These are phyloP conservation scores for Psophocarpus tetragonolobus DNA, from an alignment of 306 rosid species.

Conservation along the genomic window DNA sequence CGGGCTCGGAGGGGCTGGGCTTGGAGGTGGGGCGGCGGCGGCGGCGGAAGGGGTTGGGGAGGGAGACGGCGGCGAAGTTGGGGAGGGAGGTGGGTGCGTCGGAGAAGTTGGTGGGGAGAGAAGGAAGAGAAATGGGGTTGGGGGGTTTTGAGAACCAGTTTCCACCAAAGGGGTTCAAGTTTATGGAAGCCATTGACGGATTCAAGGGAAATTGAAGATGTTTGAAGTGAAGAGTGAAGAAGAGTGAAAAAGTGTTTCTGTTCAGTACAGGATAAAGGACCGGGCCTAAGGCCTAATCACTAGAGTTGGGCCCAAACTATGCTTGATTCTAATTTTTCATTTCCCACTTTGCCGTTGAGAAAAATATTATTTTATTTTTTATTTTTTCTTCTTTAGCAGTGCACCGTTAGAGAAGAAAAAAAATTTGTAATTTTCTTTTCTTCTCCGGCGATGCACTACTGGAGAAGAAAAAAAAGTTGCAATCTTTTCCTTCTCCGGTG, in stretches of 20 bases:
- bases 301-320: too few relatives aligned
- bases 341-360: too few relatives aligned
- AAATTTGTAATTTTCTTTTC: too few relatives aligned
- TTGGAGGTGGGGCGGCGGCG: constrained; percentile 42
- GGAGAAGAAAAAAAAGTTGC: too few relatives aligned
- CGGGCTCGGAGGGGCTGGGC: constrained; percentile 43
- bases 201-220: too few relatives aligned
- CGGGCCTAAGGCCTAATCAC: too few relatives aligned
- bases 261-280: background rate
- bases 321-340: too few relatives aligned
- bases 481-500: too few relatives aligned
- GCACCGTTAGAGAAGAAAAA: too few relatives aligned
- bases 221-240: background rate
- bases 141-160: constrained; percentile 80
- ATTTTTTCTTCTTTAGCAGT: too few relatives aligned
- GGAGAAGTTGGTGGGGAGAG: constrained; percentile 39
- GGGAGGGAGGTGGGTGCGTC: constrained; percentile 35
- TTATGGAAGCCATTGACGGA: constrained; percentile 85
- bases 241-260: background rate
- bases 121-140: constrained; percentile 60
- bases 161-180: constrained; percentile 74
- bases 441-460: too few relatives aligned
- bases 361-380: too few relatives aligned
- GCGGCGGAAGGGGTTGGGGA: constrained; percentile 47
- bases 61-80: constrained; percentile 62